Percentiles rank a stretch among this genome's conserved stretches.
Conservation (phyloP, 2,329 filamentous ascomycete species). For the Fusarium gaditjirri region DNA sequence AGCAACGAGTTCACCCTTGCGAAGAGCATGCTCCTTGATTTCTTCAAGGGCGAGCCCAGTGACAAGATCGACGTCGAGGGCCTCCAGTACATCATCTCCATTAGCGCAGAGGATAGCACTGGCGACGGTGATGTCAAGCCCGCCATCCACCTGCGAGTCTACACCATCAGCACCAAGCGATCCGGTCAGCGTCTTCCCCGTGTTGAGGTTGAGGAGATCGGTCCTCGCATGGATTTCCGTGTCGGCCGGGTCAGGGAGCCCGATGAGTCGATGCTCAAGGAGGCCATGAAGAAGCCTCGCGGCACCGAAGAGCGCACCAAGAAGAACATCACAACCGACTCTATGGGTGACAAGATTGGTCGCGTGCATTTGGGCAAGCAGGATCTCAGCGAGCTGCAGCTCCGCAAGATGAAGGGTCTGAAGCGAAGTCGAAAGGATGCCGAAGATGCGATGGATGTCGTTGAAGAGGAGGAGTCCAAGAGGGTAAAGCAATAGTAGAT, state of each 20-base stretch:
- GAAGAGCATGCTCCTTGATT: constrained; percentile 87
- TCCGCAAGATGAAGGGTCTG: constrained; percentile 98
- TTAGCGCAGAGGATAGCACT: constrained; percentile 75
- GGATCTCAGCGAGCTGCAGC: constrained; percentile 87
- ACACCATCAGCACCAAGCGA: constrained; percentile 86
- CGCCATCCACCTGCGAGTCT: constrained; percentile 76
- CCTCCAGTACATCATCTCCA: constrained; percentile 87
- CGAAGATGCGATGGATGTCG: constrained; percentile 60
- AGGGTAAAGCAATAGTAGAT: constrained; percentile 49
- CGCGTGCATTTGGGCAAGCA: constrained; percentile 92
- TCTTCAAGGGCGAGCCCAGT: constrained; percentile 83
- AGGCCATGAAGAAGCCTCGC: constrained; percentile 88
- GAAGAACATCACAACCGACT: constrained; percentile 95
- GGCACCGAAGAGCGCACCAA: constrained; percentile 80
- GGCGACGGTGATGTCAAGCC: constrained; percentile 62
- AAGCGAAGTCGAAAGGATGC: constrained; percentile 79
- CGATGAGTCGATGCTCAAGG: constrained; percentile 83
- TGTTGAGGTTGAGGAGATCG: constrained; percentile 95
- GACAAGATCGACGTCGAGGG: constrained; percentile 94
- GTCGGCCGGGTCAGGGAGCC: constrained; percentile 84
- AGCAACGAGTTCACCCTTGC: constrained; percentile 83
- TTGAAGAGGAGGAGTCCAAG: constrained; percentile 52
- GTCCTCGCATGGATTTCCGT: constrained; percentile 91
- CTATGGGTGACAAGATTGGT: constrained; percentile 96
- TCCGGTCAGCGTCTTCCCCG: constrained; percentile 88